Evolutionary conservation across 225 moss, liverwort and hornwort species (phyloP).

Genomic region (Physcomitrium patens): DNA sequence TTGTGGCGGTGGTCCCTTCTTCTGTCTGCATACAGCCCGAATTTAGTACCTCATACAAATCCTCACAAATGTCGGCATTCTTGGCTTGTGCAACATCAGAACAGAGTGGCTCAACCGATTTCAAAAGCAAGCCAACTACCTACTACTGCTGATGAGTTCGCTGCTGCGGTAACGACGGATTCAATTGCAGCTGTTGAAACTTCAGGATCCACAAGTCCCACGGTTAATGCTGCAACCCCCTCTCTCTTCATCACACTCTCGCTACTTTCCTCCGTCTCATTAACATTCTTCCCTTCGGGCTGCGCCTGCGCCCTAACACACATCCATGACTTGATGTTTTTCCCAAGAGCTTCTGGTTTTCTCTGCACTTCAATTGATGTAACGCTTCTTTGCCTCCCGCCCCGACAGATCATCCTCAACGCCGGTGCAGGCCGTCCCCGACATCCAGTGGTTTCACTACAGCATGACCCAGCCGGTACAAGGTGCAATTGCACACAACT

Average conservation of each 20-base stretch:
- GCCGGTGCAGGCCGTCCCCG: neutral
- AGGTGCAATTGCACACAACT: conserved; percentile 12
- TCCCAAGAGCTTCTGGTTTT: neutral
- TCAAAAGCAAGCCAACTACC: conserved; percentile 49
- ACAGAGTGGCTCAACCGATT: neutral
- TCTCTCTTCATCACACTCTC: neutral
- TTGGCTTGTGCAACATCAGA: neutral
- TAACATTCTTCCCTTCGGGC: conserved; percentile 27
- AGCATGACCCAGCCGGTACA: neutral
- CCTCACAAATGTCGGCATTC: neutral
- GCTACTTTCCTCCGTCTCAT: conserved; percentile 31
- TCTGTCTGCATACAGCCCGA: conserved; percentile 31
- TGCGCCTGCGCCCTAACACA: conserved; percentile 34
- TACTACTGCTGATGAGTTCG: conserved; percentile 41
- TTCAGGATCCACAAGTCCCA: conserved; percentile 54
- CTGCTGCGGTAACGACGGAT: conserved; percentile 43
- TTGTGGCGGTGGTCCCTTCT: conserved; percentile 7
- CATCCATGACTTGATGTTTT: neutral
- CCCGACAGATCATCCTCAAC: neutral
- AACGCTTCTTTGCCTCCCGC: neutral
- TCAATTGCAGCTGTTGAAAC: conserved; percentile 47
- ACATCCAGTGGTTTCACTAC: neutral
- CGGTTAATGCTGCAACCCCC: conserved; percentile 46
- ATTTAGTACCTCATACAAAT: conserved; percentile 16
- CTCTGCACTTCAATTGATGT: conserved; percentile 8